Evolutionary conservation across 1,284 basidiomycete species (phyloP), one percentile per base, ranked within the genome.

Genomic region (Papiliotrema flavescens): DNA sequence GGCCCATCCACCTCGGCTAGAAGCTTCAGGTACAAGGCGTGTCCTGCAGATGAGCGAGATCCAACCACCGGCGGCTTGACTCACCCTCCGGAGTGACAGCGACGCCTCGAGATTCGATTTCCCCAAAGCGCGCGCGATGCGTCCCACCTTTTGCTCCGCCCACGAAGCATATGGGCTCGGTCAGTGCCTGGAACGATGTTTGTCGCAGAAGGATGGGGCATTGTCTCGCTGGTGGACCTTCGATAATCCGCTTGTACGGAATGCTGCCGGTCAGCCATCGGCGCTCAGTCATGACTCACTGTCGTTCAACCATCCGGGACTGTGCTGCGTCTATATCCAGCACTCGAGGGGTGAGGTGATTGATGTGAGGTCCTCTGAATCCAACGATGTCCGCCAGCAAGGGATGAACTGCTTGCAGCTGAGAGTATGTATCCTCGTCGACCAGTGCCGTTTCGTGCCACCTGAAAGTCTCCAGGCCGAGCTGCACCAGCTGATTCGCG

Each of bases 311-410:
- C 78, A 79, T 79, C 22, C 63, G 59, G 3, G 50, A 59, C 60
- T 79, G 77, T n/a, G 76, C 76, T 22, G 61, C 65, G 56, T 79
- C 78, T 43, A 79, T 78, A 55, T 78, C 76, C 22, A 79, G 57
- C 24, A 76, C 75, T 17, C 76, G 56, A 17, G 77, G 78, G 8
- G 76, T 79, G 20, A 79, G 65, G 59, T 78, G 78, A 55, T 79
- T 79, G 65, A 79, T 78, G 56, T 79, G 78, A 13, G 76, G 76
- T 19, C 76, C 76, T 36, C 65, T 61, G 66, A 79, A 79, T 14
- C 69, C 70, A 11, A 66, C 73, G 42, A 78, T 76, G 56, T 79
- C 78, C 8, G 78, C 78, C 2, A 78, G 67, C 7, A 79, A 60
- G 1, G 75, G 67, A 51, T 76, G 74, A 4, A 63, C 65, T 1